phyloP scores from a whole-genome alignment of 2,329 filamentous ascomycete genomes.

The Claviceps sp. region DNA sequence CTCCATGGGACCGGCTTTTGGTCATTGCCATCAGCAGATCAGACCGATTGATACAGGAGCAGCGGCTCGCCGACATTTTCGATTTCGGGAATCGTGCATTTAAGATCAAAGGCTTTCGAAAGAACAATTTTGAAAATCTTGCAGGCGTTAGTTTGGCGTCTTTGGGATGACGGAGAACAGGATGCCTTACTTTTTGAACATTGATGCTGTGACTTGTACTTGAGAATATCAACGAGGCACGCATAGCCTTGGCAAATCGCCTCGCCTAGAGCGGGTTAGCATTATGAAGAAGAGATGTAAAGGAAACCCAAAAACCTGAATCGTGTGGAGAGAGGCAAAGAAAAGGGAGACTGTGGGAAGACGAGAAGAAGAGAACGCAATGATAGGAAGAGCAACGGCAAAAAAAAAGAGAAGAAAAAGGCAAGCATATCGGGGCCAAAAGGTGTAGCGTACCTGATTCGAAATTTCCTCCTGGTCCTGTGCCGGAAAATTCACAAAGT shows the following conservation, averaged over 20 bases:
- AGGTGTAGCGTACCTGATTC: constrained; percentile 52
- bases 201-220: constrained; percentile 99
- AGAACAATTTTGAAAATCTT: constrained; percentile 99
- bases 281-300: background rate
- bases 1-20: background rate
- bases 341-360: background rate
- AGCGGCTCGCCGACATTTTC: constrained; percentile 95
- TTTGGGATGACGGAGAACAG: background rate
- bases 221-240: constrained; percentile 92
- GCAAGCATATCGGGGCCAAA: constrained; percentile 2
- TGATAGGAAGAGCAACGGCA: no score
- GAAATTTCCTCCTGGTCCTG: constrained; percentile 99
- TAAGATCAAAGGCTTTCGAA: constrained; percentile 95
- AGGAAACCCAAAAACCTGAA: no score
- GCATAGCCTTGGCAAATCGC: constrained; percentile 96
- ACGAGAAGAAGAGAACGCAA: background rate
- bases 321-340: background rate
- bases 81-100: constrained; percentile 98
- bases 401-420: background rate
- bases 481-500: constrained; percentile 95
- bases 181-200: constrained; percentile 67
- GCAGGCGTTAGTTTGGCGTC: constrained; percentile 2
- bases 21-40: constrained; percentile 6
- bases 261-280: constrained; percentile 48
- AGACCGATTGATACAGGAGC: constrained; percentile 66